Evolutionary conservation across 805 yeast species (phyloP).

Genomic region (Candida ulmi): DNA sequence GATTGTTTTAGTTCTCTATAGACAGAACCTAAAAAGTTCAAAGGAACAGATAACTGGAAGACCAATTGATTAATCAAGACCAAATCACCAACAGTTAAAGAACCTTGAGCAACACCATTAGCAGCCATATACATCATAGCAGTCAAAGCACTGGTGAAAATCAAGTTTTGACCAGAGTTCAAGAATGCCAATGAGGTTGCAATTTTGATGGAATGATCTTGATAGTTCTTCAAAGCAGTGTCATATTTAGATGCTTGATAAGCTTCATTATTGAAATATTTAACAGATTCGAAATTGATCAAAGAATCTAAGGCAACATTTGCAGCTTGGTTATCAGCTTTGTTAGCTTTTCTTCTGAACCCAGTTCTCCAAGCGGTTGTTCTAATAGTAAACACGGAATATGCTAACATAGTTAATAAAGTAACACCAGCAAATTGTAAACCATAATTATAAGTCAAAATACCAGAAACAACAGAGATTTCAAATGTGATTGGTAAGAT

Average conservation of each 20-base stretch:
- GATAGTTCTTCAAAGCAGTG: conserved; percentile 64
- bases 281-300: conserved; percentile 91
- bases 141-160: conserved; percentile 84
- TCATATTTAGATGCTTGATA: conserved; percentile 80
- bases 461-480: conserved; percentile 88
- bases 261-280: conserved; percentile 86
- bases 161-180: conserved; percentile 74
- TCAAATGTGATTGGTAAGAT: conserved; percentile 90
- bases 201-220: conserved; percentile 63
- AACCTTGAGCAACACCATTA: conserved; percentile 80
- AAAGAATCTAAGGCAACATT: conserved; percentile 90
- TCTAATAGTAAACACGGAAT: conserved; percentile 78
- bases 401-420: conserved; percentile 79
- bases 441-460: conserved; percentile 90
- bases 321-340: conserved; percentile 95
- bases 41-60: conserved; percentile 91
- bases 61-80: conserved; percentile 93
- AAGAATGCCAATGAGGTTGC: conserved; percentile 77
- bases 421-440: conserved; percentile 85
- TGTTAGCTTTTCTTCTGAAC: conserved; percentile 83
- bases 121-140: conserved; percentile 99
- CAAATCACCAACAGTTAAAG: conserved; percentile 87
- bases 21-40: conserved; percentile 92
- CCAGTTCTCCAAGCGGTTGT: conserved; percentile 97
- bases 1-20: conserved; percentile 93